Conservation (phyloP, 2,329 filamentous ascomycete species). For the Pseudogymnoascus sp. region DNA sequence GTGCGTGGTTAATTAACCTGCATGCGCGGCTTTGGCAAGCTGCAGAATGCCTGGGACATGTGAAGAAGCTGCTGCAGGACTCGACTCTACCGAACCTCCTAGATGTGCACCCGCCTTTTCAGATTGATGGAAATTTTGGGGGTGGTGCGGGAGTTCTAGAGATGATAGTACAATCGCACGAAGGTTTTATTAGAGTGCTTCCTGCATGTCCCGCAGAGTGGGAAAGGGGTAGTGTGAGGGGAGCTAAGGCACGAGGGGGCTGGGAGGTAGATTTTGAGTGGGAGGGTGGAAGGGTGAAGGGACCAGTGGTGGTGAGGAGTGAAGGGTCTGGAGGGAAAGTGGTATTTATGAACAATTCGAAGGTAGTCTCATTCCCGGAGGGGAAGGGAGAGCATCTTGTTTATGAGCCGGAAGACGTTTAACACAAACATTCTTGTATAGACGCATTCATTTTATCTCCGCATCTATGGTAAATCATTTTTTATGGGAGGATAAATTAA, state of each 20-base stretch:
- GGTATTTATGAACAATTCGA: slow-evolving; percentile 10
- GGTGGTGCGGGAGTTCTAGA: slow-evolving; percentile 41
- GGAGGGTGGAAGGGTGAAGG: slow-evolving; percentile 24
- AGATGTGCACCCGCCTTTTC: slow-evolving; percentile 41
- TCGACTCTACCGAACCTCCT: slow-evolving; percentile 40
- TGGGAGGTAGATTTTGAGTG: slow-evolving; percentile 35
- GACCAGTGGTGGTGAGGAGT: slow-evolving; percentile 15
- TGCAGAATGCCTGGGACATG: slow-evolving; percentile 32
- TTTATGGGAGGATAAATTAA: neutral
- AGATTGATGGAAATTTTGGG: slow-evolving; percentile 47
- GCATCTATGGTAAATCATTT: neutral
- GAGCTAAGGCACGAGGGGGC: slow-evolving; percentile 31
- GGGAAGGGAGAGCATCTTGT: neutral
- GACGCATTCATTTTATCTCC: too few relatives aligned
- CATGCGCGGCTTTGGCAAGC: slow-evolving; percentile 37
- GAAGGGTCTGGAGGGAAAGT: neutral
- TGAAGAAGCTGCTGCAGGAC: slow-evolving; percentile 34
- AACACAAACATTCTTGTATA: neutral
- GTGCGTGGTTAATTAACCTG: slow-evolving; percentile 41
- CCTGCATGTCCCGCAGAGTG: slow-evolving; percentile 34
- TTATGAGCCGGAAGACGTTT: neutral
- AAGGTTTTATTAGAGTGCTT: slow-evolving; percentile 31
- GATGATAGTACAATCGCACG: slow-evolving; percentile 37
- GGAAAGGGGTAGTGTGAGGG: slow-evolving; percentile 30
- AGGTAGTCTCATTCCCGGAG: neutral